Conservation (phyloP, 2,329 filamentous ascomycete genomes). For the Macrophomina tecta region DNA sequence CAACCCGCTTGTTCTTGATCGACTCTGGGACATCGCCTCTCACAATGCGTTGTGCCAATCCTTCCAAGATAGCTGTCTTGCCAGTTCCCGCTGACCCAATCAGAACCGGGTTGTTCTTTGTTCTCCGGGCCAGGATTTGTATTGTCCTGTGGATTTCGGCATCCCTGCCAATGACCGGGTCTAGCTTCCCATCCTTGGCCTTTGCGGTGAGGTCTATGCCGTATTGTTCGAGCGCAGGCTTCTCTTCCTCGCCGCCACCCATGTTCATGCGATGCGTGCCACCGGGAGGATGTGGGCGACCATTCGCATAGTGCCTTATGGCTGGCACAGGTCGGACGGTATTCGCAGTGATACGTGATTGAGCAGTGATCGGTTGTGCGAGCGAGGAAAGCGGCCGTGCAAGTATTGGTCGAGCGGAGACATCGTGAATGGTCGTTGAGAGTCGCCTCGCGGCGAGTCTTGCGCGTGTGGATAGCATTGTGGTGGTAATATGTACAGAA, state of each 20-base stretch:
- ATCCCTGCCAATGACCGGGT: constrained; percentile 94
- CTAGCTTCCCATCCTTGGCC: constrained; percentile 87
- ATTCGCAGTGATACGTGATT: constrained; percentile 35
- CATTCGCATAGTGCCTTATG: constrained; percentile 63
- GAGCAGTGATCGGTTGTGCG: constrained; percentile 32
- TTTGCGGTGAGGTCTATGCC: constrained; percentile 87
- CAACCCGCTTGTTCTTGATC: constrained; percentile 90
- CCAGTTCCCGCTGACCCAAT: constrained; percentile 91
- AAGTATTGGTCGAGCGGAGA: constrained; percentile 2
- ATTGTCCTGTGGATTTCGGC: constrained; percentile 92
- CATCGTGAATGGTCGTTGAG: constrained; percentile 28
- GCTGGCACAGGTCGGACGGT: constrained; percentile 36
- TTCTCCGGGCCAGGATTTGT: constrained; percentile 87
- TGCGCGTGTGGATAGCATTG: constrained; percentile 46
- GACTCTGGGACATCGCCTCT: constrained; percentile 93
- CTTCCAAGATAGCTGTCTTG: constrained; percentile 93
- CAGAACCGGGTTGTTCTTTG: constrained; percentile 95
- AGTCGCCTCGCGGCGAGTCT: constrained; percentile 45
- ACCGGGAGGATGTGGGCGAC: constrained; percentile 79
- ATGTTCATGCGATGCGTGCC: constrained; percentile 95
- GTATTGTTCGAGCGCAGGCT: constrained; percentile 87
- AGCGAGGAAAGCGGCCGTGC: constrained; percentile 23
- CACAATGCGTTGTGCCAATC: constrained; percentile 86
- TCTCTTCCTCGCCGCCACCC: constrained; percentile 71
- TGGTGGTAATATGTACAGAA: constrained; percentile 20